phyloP scores from a whole-genome alignment of 2,329 filamentous ascomycete species.

The Fusarium concolor region DNA sequence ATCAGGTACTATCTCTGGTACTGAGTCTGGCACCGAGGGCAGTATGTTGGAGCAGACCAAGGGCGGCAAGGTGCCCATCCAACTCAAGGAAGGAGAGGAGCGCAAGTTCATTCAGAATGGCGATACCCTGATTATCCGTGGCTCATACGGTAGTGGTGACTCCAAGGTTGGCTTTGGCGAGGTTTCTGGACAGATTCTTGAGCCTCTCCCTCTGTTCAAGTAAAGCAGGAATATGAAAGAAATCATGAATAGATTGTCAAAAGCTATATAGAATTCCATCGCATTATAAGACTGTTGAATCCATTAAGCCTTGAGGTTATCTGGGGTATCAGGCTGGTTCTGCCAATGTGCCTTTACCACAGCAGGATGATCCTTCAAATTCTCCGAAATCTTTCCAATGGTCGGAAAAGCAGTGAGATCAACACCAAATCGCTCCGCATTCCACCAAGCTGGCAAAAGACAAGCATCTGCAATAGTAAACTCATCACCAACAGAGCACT shows the following conservation, averaged over 20 bases:
- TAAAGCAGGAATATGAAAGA: background rate
- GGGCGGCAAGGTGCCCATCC: slow-evolving; percentile 73
- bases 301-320: slow-evolving; percentile 43
- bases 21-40: slow-evolving; percentile 71
- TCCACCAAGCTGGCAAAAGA: slow-evolving; percentile 68
- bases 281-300: rapidly evolving
- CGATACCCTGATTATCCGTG: slow-evolving; percentile 74
- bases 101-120: slow-evolving; percentile 80
- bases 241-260: background rate
- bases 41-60: slow-evolving; percentile 79
- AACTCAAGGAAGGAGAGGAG: slow-evolving; percentile 72
- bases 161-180: slow-evolving; percentile 82
- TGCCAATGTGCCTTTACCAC: slow-evolving; percentile 66
- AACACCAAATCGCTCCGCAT: slow-evolving; percentile 65
- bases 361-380: slow-evolving; percentile 60
- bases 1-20: slow-evolving; percentile 79
- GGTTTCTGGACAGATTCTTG: slow-evolving; percentile 70
- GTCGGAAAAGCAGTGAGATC: slow-evolving; percentile 62
- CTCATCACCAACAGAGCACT: slow-evolving; percentile 66
- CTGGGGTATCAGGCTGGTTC: slow-evolving; percentile 62
- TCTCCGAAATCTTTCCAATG: slow-evolving; percentile 58
- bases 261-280: background rate
- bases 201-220: slow-evolving; percentile 49
- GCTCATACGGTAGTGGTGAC: slow-evolving; percentile 73
- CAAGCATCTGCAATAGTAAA: slow-evolving; percentile 69